A percentile compares a stretch with the other conserved stretches of the same genome.
Evolutionary conservation across 805 yeast species (phyloP).

Genomic region (Starmerella floricola): DNA sequence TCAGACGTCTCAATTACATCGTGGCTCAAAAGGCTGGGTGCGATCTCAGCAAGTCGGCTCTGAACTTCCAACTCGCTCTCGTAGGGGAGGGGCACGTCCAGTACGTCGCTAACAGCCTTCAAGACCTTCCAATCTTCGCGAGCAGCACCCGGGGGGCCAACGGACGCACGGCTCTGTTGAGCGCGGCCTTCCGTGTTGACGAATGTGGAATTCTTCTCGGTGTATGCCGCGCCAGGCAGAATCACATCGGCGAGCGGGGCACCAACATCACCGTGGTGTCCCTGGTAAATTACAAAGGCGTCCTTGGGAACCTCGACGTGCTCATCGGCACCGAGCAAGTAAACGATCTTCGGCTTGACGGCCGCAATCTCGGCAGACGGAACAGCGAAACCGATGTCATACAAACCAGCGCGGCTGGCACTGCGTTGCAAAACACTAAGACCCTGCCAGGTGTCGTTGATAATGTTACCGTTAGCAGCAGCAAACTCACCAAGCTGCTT

Average conservation of each 20-base stretch:
- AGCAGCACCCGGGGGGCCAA: slow-evolving; percentile 77
- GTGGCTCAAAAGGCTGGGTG: slow-evolving; percentile 69
- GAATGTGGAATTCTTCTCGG: slow-evolving; percentile 73
- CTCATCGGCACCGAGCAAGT: slow-evolving; percentile 78
- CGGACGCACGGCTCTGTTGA: slow-evolving; percentile 74
- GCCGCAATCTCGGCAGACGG: slow-evolving; percentile 36
- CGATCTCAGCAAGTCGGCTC: slow-evolving; percentile 57
- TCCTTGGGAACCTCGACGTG: slow-evolving; percentile 63
- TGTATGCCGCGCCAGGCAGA: slow-evolving; percentile 78
- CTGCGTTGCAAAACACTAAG: slow-evolving; percentile 68
- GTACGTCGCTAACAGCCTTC: slow-evolving; percentile 69
- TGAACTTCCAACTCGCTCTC: slow-evolving; percentile 60
- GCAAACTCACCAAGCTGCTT: slow-evolving; percentile 46
- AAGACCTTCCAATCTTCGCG: slow-evolving; percentile 86
- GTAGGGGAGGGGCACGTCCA: slow-evolving; percentile 60
- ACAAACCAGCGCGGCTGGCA: slow-evolving; percentile 79
- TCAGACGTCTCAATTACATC: slow-evolving; percentile 63
- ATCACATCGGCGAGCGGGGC: slow-evolving; percentile 81
- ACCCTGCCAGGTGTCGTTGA: slow-evolving; percentile 70
- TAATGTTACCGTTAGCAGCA: slow-evolving; percentile 43
- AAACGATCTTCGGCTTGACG: slow-evolving; percentile 57
- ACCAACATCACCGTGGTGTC: slow-evolving; percentile 84
- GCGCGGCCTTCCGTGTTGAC: slow-evolving; percentile 87
- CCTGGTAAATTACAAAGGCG: slow-evolving; percentile 80
- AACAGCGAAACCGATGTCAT: slow-evolving; percentile 67